Conservation (phyloP, 2,329 filamentous ascomycete genomes). For the Pseudogymnoascus sp. region DNA sequence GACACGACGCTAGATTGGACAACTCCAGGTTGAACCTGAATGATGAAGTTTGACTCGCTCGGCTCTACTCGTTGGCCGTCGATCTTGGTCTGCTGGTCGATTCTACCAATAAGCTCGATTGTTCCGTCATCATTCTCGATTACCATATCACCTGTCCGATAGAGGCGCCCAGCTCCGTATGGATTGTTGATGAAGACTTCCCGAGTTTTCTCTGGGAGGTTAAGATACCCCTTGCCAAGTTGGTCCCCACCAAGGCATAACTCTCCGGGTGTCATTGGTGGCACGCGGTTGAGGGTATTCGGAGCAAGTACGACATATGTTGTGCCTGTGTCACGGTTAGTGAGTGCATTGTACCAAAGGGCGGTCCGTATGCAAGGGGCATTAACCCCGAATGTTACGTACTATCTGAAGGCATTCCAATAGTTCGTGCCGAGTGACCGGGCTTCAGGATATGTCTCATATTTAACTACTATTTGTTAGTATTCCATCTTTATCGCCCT, state of each 20-base stretch:
- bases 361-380: slow-evolving; percentile 80
- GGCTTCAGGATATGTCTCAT: neutral
- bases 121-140: slow-evolving; percentile 46
- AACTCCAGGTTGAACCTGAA: neutral
- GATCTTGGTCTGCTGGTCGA: slow-evolving; percentile 56
- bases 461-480: neutral
- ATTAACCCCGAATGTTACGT: slow-evolving; percentile 77
- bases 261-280: slow-evolving; percentile 2
- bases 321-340: slow-evolving; percentile 62
- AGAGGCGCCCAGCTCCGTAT: slow-evolving; percentile 49
- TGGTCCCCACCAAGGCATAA: slow-evolving; percentile 35
- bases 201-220: slow-evolving; percentile 46
- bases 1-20: neutral
- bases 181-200: slow-evolving; percentile 48
- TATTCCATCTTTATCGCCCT: slow-evolving; percentile 25
- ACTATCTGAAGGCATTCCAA: slow-evolving; percentile 8
- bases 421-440: neutral
- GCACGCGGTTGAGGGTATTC: neutral
- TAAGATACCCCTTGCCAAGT: slow-evolving; percentile 52
- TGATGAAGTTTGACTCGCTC: slow-evolving; percentile 42
- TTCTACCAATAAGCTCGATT: slow-evolving; percentile 52
- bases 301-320: slow-evolving; percentile 52
- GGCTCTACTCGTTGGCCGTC: slow-evolving; percentile 55
- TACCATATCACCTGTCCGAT: slow-evolving; percentile 42
- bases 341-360: slow-evolving; percentile 53